Conservation (phyloP, 495 filamentous ascomycete genomes). For the Bacidia gigantensis region DNA sequence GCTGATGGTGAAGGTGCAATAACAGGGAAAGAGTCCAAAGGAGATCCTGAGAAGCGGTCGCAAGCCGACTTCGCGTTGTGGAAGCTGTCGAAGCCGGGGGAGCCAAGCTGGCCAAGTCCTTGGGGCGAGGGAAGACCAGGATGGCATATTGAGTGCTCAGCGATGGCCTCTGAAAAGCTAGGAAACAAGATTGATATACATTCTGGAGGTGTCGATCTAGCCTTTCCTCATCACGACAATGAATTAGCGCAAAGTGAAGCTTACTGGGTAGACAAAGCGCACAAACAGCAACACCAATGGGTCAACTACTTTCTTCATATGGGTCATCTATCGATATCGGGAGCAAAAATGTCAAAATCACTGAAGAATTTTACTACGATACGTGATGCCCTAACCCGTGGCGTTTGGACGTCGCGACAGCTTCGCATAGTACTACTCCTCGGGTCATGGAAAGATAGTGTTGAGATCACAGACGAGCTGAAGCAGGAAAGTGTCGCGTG, state of each 20-base stretch:
- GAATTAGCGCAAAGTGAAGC: conserved; percentile 91
- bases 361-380: conserved; percentile 98
- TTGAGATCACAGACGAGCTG: conserved; percentile 81
- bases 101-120: conserved; percentile 74
- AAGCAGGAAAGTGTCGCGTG: conserved; percentile 57
- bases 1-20: conserved; percentile 86
- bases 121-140: conserved; percentile 87
- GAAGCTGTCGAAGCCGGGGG: conserved; percentile 86
- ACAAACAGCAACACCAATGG: conserved; percentile 50
- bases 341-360: conserved; percentile 89
- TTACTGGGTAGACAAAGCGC: conserved; percentile 41
- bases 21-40: conserved; percentile 34
- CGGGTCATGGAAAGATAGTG: conserved; percentile 71
- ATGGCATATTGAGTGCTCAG: conserved; percentile 97
- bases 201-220: conserved; percentile 83
- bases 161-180: conserved; percentile 81
- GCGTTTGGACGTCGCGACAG: conserved; percentile 67
- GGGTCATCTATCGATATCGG: conserved; percentile 82
- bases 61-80: conserved; percentile 82
- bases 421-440: conserved; percentile 81
- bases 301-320: conserved; percentile 95
- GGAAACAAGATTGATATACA: conserved; percentile 82
- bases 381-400: conserved; percentile 57
- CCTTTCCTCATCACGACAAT: conserved; percentile 95
- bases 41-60: conserved; percentile 51